Evolutionary conservation across 2,329 filamentous ascomycete species (phyloP), one percentile per base, ranked within the genome.

Genomic region (Aureobasidium lini): DNA sequence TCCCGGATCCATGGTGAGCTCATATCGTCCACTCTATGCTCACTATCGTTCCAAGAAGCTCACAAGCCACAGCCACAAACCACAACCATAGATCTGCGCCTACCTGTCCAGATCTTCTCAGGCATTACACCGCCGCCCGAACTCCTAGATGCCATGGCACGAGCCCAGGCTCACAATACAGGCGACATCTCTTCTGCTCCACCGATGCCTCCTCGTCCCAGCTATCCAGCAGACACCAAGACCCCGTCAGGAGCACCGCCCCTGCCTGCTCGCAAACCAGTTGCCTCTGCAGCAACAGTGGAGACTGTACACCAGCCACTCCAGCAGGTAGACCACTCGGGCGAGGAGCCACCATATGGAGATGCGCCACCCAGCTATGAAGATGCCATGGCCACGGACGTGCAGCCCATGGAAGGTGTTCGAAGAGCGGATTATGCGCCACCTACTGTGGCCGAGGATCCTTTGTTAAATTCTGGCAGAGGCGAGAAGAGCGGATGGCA

Each of bases 341-440:
- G 50, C 34, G 49, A 60, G 16, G 57, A 60, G 23, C 40, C 49
- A 43, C 44, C 44, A 2, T 78, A 82, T 64, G 86, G 90, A 34
- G 90, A 94, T 59, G 89, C 90, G n/a, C 92, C 93, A 16, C 92
- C 92, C 7, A 96, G 90, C 68, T 97, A 97, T 69, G 91, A 96
- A 73, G 92, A 96, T 73, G 91, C 90, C 11, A 86, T 96, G 74
- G 91, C 90, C 6, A 86, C 89, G 64, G 83, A 86, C 61, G 74
- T 94, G 62, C 86, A 83, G 37, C 89, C 90, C 1, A 83, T 90
- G 59, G 83, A 90, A 69, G 88, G 85, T 62, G 76, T 86, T 29
- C 79, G 91, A 66, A 84, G 86, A 31, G 54, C 54, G 2, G 84
- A 84, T 13, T 91, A 88, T 70, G 73, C 70, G 59, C 76, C 76